Evolutionary conservation across 345 rosid genomes (phyloP).

Genomic region (Aquilaria sinensis): DNA sequence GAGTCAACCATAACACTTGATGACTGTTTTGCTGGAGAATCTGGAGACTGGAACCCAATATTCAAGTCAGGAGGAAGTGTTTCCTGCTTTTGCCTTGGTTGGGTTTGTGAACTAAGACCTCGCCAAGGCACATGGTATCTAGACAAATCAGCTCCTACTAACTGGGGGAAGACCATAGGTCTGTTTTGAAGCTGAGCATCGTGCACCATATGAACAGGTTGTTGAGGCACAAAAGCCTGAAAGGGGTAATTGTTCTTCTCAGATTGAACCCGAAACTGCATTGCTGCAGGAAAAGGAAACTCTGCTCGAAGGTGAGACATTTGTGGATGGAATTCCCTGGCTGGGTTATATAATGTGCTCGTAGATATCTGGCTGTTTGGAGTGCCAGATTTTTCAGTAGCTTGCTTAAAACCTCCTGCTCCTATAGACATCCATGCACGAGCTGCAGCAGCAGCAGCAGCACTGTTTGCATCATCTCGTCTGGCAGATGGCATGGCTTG

Average conservation of each 20-base stretch:
- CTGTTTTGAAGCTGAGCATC: conserved; percentile 43
- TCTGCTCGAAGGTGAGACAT: conserved; percentile 35
- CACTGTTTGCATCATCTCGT: conserved; percentile 58
- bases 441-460: conserved; percentile 54
- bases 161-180: conserved; percentile 48
- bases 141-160: conserved; percentile 45
- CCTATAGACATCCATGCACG: conserved; percentile 90
- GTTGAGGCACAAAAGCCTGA: conserved; percentile 46
- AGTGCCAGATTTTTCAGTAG: conserved; percentile 32
- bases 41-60: conserved; percentile 79
- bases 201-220: conserved; percentile 27
- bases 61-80: conserved; percentile 85
- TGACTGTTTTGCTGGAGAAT: conserved; percentile 76
- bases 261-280: conserved; percentile 40
- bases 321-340: conserved; percentile 48
- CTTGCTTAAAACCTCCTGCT: conserved; percentile 52
- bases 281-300: conserved; percentile 38
- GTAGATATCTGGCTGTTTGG: conserved; percentile 56
- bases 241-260: conserved; percentile 49
- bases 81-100: conserved; percentile 56
- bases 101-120: conserved; percentile 46
- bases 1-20: conserved; percentile 68
- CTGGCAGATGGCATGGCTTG: conserved; percentile 28
- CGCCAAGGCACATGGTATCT: conserved; percentile 61
- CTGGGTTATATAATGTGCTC: conserved; percentile 55